A percentile compares a stretch with the other conserved stretches of the same genome.
phyloP scores from a whole-genome alignment of 2,329 filamentous ascomycete genomes.

The Knoxdaviesia proteae region DNA sequence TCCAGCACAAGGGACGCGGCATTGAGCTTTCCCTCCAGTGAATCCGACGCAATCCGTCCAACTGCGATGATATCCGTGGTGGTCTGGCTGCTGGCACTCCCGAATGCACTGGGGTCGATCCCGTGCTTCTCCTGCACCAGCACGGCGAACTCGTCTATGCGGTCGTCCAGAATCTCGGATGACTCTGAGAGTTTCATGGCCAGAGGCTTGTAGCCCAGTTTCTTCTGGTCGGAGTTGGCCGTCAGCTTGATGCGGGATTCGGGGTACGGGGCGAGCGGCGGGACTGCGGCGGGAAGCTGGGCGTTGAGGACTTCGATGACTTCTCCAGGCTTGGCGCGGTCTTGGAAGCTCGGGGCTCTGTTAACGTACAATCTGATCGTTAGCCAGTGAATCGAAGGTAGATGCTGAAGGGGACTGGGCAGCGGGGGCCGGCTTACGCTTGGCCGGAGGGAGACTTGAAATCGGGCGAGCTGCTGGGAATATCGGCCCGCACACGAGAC shows the following conservation, averaged over 20 bases:
- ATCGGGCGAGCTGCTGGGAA: conserved; percentile 22
- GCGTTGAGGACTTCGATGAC: conserved; percentile 53
- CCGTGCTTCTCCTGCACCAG: conserved; percentile 54
- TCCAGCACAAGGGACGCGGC: conserved; percentile 71
- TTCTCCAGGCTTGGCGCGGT: conserved; percentile 62
- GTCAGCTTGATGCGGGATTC: conserved; percentile 69
- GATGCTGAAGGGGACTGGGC: background rate
- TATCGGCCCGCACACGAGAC: conserved; percentile 22
- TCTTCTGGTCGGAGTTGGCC: conserved; percentile 73
- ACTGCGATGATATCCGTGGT: conserved; percentile 77
- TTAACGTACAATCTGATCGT: background rate
- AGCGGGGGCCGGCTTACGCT: conserved; percentile 12
- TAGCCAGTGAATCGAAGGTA: background rate
- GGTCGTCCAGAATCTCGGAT: conserved; percentile 82
- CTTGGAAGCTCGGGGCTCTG: conserved; percentile 46
- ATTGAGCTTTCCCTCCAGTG: conserved; percentile 70
- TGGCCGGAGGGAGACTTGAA: conserved; percentile 11
- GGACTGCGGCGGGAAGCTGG: conserved; percentile 42
- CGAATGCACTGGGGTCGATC: conserved; percentile 63
- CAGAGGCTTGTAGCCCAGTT: conserved; percentile 78
- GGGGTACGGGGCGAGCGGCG: conserved; percentile 49
- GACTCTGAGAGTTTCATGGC: conserved; percentile 87
- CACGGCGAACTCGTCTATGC: conserved; percentile 75
- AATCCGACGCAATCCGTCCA: conserved; percentile 78
- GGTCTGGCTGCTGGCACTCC: conserved; percentile 67